A percentile compares a stretch with the other conserved stretches of the same genome.
These are phyloP conservation scores for Raphanus hybrid DNA, from an alignment of 441 rosid species.

Conservation along the genomic window DNA sequence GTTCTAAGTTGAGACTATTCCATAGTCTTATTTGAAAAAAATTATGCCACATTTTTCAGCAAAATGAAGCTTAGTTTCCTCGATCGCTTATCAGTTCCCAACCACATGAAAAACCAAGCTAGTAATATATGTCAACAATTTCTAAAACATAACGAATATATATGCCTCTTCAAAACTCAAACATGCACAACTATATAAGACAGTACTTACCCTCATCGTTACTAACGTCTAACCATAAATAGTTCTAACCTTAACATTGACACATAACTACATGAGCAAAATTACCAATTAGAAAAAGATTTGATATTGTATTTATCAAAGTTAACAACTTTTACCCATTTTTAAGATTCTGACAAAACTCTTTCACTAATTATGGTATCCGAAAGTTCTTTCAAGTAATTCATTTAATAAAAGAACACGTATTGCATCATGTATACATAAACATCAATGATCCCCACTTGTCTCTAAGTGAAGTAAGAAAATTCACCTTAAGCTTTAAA, in stretches of 20 bases:
- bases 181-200: neutral
- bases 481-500: neutral
- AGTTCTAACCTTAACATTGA: neutral
- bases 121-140: constrained; percentile 1
- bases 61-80: constrained; percentile 16
- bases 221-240: neutral
- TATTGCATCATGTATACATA: constrained; percentile 9
- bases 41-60: neutral
- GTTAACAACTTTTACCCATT: too few relatives aligned
- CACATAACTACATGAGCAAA: neutral
- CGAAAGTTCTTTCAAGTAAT: too few relatives aligned
- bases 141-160: neutral
- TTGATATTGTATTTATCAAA: neutral
- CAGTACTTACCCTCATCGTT: neutral
- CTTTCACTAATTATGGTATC: neutral
- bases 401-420: neutral
- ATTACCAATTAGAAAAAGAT: neutral
- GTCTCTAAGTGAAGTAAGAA: neutral
- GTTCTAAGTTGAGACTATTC: constrained; percentile 65
- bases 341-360: neutral
- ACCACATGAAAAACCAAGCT: neutral
- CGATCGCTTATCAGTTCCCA: neutral
- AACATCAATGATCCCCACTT: constrained; percentile 31
- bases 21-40: neutral
- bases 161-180: neutral